These are phyloP conservation scores for Pythium utonaiense DNA, from an alignment of 352 stramenopile species.

Conservation along the genomic window DNA sequence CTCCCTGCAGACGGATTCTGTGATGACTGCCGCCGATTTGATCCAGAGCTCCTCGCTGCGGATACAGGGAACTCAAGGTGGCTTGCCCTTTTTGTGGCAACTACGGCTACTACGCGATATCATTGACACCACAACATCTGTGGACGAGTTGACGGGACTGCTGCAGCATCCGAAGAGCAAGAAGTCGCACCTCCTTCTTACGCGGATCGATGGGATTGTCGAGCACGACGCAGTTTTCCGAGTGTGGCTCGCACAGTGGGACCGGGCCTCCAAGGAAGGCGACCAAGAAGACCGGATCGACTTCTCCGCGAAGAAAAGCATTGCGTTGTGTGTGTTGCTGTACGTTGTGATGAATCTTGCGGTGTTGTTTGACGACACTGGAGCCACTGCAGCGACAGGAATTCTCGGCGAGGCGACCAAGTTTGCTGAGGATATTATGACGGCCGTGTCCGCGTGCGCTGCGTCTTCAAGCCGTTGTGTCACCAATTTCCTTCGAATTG, in stretches of 20 bases:
- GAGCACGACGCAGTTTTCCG: not conserved
- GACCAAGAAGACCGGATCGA: conserved; percentile 23
- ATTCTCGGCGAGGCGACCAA: not conserved
- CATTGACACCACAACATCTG: conserved; percentile 16
- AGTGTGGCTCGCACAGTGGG: conserved; percentile 9
- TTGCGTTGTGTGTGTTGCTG: conserved; percentile 34
- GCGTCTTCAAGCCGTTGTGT: not conserved
- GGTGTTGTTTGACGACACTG: not conserved
- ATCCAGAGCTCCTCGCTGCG: conserved; percentile 2
- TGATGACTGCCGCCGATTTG: conserved; percentile 21
- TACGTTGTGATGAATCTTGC: conserved; percentile 38
- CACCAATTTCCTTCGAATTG: not conserved
- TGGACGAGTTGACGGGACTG: conserved; percentile 26
- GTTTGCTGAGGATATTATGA: not conserved
- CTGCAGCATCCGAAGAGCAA: conserved; percentile 53
- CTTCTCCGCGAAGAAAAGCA: conserved; percentile 34
- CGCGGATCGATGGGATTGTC: conserved; percentile 20
- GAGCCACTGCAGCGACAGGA: not conserved
- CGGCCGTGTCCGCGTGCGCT: not conserved
- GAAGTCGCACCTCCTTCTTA: conserved; percentile 22
- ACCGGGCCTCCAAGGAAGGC: conserved; percentile 1
- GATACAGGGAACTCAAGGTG: not conserved
- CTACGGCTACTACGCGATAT: conserved; percentile 39
- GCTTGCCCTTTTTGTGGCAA: conserved; percentile 34
- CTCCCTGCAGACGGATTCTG: conserved; percentile 13